A percentile compares a stretch with the other conserved stretches of the same genome.
Conservation (phyloP, 805 yeast genomes). For the Metschnikowia rubicola region DNA sequence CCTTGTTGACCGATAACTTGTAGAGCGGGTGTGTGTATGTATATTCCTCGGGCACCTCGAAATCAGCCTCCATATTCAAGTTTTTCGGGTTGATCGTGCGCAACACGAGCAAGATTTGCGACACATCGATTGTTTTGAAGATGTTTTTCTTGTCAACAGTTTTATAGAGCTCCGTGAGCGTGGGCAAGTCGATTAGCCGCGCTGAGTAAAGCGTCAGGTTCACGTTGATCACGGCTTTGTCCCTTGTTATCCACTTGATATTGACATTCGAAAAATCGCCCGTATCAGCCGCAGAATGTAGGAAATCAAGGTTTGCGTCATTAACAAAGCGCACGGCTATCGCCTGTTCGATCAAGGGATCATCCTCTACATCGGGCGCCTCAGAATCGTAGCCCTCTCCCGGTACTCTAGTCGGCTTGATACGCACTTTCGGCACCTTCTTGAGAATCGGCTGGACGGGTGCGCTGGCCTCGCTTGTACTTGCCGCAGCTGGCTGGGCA, state of each 20-base stretch:
- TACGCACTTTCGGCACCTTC: conserved; percentile 44
- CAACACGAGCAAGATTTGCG: conserved; percentile 79
- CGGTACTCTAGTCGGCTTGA: conserved; percentile 65
- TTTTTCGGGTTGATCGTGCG: conserved; percentile 43
- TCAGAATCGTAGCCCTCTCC: conserved; percentile 97
- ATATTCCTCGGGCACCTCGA: conserved; percentile 37
- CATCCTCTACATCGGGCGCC: conserved; percentile 93
- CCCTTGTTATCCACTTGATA: conserved; percentile 79
- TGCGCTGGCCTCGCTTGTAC: not conserved
- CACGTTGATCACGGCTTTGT: conserved; percentile 75
- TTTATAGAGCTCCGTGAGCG: conserved; percentile 81
- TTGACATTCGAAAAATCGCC: conserved; percentile 71
- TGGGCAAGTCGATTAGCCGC: conserved; percentile 83
- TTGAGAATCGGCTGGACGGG: conserved; percentile 10
- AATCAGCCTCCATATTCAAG: conserved; percentile 44
- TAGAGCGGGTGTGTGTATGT: conserved; percentile 40
- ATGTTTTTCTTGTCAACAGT: conserved; percentile 86
- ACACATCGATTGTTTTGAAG: conserved; percentile 79
- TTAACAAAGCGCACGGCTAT: conserved; percentile 71
- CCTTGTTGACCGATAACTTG: conserved; percentile 29
- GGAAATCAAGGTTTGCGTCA: conserved; percentile 65
- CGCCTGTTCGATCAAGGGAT: conserved; percentile 88
- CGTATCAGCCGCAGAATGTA: conserved; percentile 70
- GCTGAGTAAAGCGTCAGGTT: conserved; percentile 72
- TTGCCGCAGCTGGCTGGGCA: conserved; percentile 4